Evolutionary conservation across 75 land plant species (phyloP), one percentile per base, ranked within the genome.

Genomic region (Pseudotsuga menziesii): DNA sequence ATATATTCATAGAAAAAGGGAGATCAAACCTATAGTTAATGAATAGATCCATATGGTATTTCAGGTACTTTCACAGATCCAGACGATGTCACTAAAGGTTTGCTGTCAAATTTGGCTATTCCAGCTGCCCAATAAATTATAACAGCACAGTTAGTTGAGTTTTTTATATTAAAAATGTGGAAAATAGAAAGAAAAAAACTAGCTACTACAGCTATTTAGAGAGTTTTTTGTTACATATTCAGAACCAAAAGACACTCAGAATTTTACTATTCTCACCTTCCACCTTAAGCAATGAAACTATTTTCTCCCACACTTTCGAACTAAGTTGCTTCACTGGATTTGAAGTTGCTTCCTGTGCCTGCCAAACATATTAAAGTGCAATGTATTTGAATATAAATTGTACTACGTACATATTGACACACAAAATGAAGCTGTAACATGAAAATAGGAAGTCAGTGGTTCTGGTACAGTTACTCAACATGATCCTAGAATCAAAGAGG

Each of bases 281-380:
- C 22, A 83, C 78, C 48, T 58, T 75, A 19, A 83, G 78, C 16
- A 83, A 57, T 15, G 82, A 82, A 9, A 83, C 73, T 12, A 83
- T 58, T 35, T 80, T 83, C 78, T 83, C 85, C 85, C 85, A 83
- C 19, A 83, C 48, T 54, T 83, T 83, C 16, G 85, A 83, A 66
- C 85, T 83, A 22, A 83, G 78, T 60, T 83, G 85, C 78, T 83
- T 83, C 8, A 78, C 78, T 59, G 85, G 85, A 56, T 59, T 76
- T 66, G 70, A 48, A 48, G 54, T 48, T 48, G 11, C 12, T 48
- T 48, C 54, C 54, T 48, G 54, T 48, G 54, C 54, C 54, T 48
- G 54, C 54, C 54, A 9, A 48, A 9, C 54, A 48, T 48, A 48
- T 48, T 48, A 48, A 48, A 48, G 11, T 48, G 54, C 54, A 48